These are phyloP conservation scores for Bisporella sp. DNA, from an alignment of 2,329 filamentous ascomycete genomes.

Conservation along the genomic window DNA sequence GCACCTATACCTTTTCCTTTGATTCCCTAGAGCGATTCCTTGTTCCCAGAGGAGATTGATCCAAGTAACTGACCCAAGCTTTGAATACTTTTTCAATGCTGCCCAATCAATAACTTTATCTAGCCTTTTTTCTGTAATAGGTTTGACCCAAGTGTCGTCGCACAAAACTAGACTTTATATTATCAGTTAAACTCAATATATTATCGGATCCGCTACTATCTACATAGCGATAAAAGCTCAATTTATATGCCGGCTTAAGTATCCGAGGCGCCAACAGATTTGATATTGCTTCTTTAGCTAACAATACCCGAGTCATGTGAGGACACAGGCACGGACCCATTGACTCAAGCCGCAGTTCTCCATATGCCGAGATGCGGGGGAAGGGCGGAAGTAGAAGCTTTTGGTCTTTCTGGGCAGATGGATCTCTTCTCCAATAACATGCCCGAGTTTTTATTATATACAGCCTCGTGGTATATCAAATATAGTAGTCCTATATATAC, in stretches of 20 bases:
- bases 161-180: conserved; percentile 8
- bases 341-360: too few species aligned
- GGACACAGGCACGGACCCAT: conserved; percentile 16
- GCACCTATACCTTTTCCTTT: too few species aligned
- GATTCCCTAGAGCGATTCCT: too few species aligned
- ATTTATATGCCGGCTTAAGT: conserved; percentile 4
- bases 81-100: conserved; percentile 12
- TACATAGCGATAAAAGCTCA: conserved; percentile 10
- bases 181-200: conserved; percentile 2
- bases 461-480: too few species aligned
- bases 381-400: too few species aligned
- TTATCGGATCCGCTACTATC: conserved; percentile 1
- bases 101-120: conserved; percentile 19
- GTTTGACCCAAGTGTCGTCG: conserved; percentile 14
- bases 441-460: too few species aligned
- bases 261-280: not conserved
- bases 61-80: not conserved
- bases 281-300: conserved; percentile 19
- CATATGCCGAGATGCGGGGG: too few species aligned
- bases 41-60: too few species aligned
- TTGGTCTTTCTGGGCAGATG: too few species aligned
- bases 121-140: conserved; percentile 13
- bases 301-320: conserved; percentile 18
- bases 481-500: too few species aligned
- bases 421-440: too few species aligned